Conservation (phyloP, 257 asterid genomes). For the Eustoma russellianum region DNA sequence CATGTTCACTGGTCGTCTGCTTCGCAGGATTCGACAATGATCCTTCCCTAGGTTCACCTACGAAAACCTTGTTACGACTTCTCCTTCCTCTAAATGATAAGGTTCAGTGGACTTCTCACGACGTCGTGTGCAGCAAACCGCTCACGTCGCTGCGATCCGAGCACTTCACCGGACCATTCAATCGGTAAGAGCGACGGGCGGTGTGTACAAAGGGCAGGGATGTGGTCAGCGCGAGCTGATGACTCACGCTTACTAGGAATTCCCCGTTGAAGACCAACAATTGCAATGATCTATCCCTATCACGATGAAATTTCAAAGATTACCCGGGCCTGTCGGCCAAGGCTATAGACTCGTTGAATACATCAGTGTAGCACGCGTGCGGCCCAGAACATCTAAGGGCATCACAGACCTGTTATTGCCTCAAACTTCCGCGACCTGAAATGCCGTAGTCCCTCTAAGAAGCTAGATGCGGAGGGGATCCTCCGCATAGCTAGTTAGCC, state of each 20-base stretch:
- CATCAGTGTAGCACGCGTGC: slow-evolving; percentile 31
- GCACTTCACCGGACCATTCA: slow-evolving; percentile 3
- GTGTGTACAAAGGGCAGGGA: slow-evolving; percentile 10
- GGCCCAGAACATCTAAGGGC: no score
- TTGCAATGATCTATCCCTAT: slow-evolving; percentile 7
- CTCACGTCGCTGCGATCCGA: slow-evolving; percentile 1
- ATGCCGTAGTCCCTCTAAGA: no score
- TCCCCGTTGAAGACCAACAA: slow-evolving; percentile 7
- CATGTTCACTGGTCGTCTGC: no score
- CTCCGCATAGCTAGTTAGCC: no score
- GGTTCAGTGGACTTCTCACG: neutral
- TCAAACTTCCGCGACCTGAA: no score
- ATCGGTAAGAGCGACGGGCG: slow-evolving; percentile 3
- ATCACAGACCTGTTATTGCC: no score
- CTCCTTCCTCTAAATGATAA: slow-evolving; percentile 27
- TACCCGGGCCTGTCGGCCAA: slow-evolving; percentile 39
- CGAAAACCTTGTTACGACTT: slow-evolving; percentile 32
- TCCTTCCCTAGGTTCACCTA: slow-evolving; percentile 30
- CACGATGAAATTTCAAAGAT: slow-evolving; percentile 29
- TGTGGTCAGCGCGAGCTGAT: slow-evolving; percentile 11
- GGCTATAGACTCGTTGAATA: slow-evolving; percentile 31
- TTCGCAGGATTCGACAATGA: slow-evolving; percentile 29
- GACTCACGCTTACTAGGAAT: slow-evolving; percentile 13
- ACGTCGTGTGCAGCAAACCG: neutral
- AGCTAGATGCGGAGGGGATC: no score